Conservation (phyloP, 1,284 basidiomycete genomes). For the Entoloma clypeatum region DNA sequence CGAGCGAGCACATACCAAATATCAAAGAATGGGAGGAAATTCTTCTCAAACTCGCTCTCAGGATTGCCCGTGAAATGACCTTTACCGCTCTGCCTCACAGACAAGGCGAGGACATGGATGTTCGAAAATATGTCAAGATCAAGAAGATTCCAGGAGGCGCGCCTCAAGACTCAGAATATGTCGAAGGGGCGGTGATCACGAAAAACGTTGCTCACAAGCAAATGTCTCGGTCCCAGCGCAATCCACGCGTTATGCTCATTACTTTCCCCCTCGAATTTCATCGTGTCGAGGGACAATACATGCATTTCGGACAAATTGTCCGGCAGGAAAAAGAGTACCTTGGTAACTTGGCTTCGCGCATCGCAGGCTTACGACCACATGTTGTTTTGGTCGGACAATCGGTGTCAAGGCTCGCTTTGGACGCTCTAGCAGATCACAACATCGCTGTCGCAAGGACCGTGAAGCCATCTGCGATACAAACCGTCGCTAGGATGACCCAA, state of each 20-base stretch:
- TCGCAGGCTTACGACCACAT: conserved; percentile 88
- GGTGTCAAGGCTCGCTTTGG: conserved; percentile 89
- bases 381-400: conserved; percentile 91
- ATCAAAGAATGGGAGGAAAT: conserved; percentile 83
- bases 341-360: conserved; percentile 83
- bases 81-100: conserved; percentile 72
- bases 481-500: conserved; percentile 91
- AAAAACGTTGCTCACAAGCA: conserved; percentile 97
- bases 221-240: conserved; percentile 67
- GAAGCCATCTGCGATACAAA: conserved; percentile 83
- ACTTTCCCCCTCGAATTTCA: conserved; percentile 96
- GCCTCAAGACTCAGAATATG: conserved; percentile 92
- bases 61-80: conserved; percentile 73
- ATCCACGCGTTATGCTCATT: conserved; percentile 93
- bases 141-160: conserved; percentile 97
- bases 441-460: conserved; percentile 91
- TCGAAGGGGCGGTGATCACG: conserved; percentile 95
- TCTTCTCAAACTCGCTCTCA: conserved; percentile 74
- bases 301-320: conserved; percentile 90
- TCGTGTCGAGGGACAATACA: conserved; percentile 90
- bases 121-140: conserved; percentile 94
- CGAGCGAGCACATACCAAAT: conserved; percentile 71
- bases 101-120: conserved; percentile 90
- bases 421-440: conserved; percentile 82
- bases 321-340: conserved; percentile 96